Percentiles rank a stretch among this genome's conserved stretches.
phyloP scores from a whole-genome alignment of 2,329 filamentous ascomycete species.

The Diaporthe helianthi region DNA sequence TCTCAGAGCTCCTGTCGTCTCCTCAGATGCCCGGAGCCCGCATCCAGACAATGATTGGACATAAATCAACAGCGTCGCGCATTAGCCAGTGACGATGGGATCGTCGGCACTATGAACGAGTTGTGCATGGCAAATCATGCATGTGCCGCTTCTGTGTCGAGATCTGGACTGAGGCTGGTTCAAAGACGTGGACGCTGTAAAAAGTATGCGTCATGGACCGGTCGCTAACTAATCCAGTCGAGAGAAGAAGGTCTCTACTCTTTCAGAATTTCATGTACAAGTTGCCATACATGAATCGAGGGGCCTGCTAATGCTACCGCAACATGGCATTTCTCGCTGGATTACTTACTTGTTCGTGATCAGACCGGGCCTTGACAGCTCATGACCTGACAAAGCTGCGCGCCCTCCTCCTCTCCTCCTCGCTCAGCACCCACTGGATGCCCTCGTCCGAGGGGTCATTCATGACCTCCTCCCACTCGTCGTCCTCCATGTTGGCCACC shows the following conservation, averaged over 20 bases:
- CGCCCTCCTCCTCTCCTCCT: slow-evolving; percentile 76
- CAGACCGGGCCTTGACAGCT: neutral
- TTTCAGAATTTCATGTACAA: neutral
- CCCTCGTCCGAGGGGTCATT: slow-evolving; percentile 63
- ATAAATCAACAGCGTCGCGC: no score
- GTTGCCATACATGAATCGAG: neutral
- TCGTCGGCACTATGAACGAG: no score
- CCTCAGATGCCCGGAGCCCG: no score
- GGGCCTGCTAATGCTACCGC: slow-evolving; percentile 18
- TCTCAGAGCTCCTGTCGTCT: no score
- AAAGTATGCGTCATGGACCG: no score
- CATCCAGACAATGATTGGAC: no score
- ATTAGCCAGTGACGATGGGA: no score
- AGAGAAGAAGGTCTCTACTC: neutral
- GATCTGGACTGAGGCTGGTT: no score
- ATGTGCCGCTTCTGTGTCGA: no score
- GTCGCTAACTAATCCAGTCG: no score
- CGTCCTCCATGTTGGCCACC: slow-evolving; percentile 93
- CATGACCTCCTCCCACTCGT: slow-evolving; percentile 86
- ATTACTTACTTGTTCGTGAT: neutral
- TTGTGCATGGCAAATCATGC: no score
- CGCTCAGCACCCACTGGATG: slow-evolving; percentile 74
- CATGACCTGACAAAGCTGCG: slow-evolving; percentile 67
- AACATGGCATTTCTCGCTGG: neutral
- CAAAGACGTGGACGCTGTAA: neutral